Evolutionary conservation across 495 filamentous ascomycete species (phyloP), one percentile per base, ranked within the genome.

Genomic region (Hyaloscypha variabilis): DNA sequence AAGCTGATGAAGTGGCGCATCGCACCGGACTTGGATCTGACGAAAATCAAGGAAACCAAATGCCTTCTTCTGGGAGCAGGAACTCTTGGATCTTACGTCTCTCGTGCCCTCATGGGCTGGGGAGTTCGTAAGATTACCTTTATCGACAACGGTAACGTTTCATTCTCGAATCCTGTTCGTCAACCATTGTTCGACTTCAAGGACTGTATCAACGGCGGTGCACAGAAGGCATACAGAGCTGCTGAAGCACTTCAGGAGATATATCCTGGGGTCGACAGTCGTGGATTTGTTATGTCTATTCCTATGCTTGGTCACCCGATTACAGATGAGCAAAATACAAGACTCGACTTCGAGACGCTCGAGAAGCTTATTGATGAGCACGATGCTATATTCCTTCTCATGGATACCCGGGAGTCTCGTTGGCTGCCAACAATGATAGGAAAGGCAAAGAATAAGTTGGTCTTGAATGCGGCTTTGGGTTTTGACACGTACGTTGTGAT

Each of bases 1-100:
- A 98, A 97, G 77, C 83, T 99, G 60, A 99, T 99, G 86, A 97
- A 97, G 79, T 99, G 95, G 95, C 88, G 95, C 28, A 91, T 99
- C 62, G 91, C 93, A 23, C 95, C 95, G 8, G 86, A 86, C 52
- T 80, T 99, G 25, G 84, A 98, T 73, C 87, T 99, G 14, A 92
- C 96, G 13, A 87, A 83, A 58, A 91, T 98, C 71, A 97, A 97
- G 74, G 83, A 89, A 52, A 94, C 95, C 8, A 97, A 88, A 69
- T 99, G 95, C 72, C 85, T 99, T 50, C 78, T 99, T 31, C 88
- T 99, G n/a, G 95, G 95, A 25, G 93, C 95, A 14, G 95, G 95
- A 25, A 99, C 95, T 2, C 84, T 99, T 19, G 95, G 95, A 31
- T 92, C 91, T 60, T 97, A 97, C 73, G 93, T 99, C 59, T 89